phyloP scores from a whole-genome alignment of 225 moss, liverwort and hornwort species.

The Pseudoscleropodium purum region DNA sequence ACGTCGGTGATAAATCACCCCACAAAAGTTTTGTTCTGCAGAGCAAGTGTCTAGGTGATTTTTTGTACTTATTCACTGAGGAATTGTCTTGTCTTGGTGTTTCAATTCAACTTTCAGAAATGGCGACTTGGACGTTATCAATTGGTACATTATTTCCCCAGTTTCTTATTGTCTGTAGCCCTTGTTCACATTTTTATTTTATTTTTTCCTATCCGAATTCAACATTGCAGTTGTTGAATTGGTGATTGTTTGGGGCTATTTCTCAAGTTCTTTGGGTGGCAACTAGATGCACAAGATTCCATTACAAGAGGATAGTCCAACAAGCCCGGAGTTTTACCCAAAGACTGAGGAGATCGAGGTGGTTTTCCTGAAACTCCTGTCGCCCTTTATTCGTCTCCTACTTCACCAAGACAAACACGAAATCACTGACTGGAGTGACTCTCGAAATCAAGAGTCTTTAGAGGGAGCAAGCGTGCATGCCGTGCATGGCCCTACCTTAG shows the following conservation, averaged over 20 bases:
- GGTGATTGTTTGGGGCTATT: background rate
- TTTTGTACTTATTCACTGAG: too few relatives aligned
- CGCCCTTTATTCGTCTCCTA: background rate
- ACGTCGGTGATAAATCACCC: accelerated
- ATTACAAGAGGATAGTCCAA: background rate
- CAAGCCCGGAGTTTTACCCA: background rate
- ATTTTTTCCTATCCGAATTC: background rate
- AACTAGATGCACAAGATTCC: background rate
- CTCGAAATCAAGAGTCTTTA: background rate
- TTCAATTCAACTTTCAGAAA: background rate
- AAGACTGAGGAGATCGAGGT: background rate
- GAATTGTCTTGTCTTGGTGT: background rate
- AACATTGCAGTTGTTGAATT: background rate
- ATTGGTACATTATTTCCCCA: background rate
- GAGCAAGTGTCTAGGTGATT: background rate
- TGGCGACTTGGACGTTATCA: background rate
- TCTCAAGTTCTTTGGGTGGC: background rate
- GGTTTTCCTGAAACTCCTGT: background rate
- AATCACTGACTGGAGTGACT: background rate
- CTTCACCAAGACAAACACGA: background rate
- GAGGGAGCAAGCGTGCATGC: background rate
- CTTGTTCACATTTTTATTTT: background rate
- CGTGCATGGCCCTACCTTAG: background rate
- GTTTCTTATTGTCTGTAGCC: background rate
- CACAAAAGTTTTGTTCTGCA: background rate